Conservation (phyloP, 2,329 filamentous ascomycete genomes). For the Arthrobotrys megalospora region DNA sequence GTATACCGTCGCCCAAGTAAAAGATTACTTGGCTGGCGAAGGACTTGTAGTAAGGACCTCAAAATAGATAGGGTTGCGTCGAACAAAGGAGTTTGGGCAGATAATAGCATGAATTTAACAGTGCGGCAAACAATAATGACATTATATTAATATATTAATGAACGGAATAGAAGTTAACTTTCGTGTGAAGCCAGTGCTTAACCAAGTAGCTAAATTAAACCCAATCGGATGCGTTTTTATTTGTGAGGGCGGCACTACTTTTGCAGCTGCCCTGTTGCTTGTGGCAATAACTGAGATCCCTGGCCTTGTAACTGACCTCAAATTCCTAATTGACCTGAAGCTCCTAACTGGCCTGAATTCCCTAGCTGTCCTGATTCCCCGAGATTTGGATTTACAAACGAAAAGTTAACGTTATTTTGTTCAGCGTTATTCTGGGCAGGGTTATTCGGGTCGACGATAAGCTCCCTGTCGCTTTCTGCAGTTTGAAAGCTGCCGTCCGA, state of each 20-base stretch:
- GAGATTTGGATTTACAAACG: conserved; percentile 20
- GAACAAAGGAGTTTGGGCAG: conserved; percentile 12
- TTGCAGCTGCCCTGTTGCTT: not conserved
- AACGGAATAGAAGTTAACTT: not conserved
- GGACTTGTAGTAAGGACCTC: conserved; percentile 79
- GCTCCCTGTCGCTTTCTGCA: not conserved
- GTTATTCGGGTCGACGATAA: not conserved
- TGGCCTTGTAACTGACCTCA: not conserved
- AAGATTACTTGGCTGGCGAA: conserved; percentile 80
- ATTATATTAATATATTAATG: not conserved
- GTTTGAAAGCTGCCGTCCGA: not conserved
- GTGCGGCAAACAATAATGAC: not conserved
- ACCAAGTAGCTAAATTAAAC: not conserved
- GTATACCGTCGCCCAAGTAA: conserved; percentile 94
- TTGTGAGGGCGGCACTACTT: not conserved
- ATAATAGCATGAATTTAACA: conserved; percentile 8
- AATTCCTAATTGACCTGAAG: not conserved
- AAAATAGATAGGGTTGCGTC: conserved; percentile 2
- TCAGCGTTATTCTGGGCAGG: not conserved
- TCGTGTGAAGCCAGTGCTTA: not conserved
- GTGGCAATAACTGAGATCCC: not conserved
- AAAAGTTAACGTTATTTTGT: conserved; percentile 22
- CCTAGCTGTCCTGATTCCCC: not conserved
- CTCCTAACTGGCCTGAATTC: not conserved
- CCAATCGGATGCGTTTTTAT: not conserved